Evolutionary conservation across 129 eudicot genomes (phyloP).

Genomic region (Helichrysum umbraculigerum): DNA sequence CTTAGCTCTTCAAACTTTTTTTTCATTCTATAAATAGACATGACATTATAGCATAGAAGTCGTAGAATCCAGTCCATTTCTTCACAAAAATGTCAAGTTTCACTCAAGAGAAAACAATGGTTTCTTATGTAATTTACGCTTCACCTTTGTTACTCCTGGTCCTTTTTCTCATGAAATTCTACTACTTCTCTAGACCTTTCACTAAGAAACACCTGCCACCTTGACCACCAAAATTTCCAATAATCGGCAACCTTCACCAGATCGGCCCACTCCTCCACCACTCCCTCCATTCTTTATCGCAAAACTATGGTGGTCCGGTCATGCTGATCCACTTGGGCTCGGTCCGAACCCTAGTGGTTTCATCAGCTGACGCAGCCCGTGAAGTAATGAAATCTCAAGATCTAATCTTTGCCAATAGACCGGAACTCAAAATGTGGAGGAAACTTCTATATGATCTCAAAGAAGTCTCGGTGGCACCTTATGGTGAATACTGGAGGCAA

Average conservation of each 20-base stretch:
- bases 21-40: no score
- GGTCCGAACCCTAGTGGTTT: constrained; percentile 49
- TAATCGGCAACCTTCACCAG: constrained; percentile 74
- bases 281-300: constrained; percentile 48
- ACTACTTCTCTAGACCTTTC: neutral
- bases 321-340: constrained; percentile 62
- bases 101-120: neutral
- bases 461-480: constrained; percentile 58
- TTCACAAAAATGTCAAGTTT: no score
- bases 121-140: constrained; percentile 12
- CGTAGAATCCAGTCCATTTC: no score
- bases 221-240: constrained; percentile 64
- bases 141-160: constrained; percentile 24
- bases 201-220: constrained; percentile 53
- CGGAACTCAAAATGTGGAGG: constrained; percentile 30
- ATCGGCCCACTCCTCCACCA: constrained; percentile 51
- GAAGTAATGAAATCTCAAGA: constrained; percentile 71
- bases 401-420: constrained; percentile 49
- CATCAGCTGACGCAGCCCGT: constrained; percentile 61
- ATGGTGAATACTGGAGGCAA: constrained; percentile 78
- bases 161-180: constrained; percentile 34
- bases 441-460: constrained; percentile 42
- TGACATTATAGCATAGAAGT: no score
- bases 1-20: no score
- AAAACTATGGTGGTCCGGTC: constrained; percentile 50